Percentiles rank a stretch among this genome's conserved stretches.
These are phyloP conservation scores for Neoarthrinium moseri DNA, from an alignment of 2,329 filamentous ascomycete genomes.

Conservation along the genomic window DNA sequence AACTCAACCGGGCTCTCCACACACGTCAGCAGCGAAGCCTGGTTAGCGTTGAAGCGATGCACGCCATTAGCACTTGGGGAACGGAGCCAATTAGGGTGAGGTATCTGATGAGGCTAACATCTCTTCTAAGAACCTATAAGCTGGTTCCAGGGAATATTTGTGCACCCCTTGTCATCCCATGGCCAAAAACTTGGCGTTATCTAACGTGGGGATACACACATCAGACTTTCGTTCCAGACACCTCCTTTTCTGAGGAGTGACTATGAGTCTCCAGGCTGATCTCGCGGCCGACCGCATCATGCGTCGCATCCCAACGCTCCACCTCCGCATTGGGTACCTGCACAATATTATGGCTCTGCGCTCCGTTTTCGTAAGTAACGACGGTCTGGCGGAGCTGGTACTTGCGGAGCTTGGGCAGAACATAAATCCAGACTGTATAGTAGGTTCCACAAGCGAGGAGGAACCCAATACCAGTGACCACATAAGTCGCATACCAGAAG, in stretches of 20 bases:
- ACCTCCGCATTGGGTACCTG: constrained; percentile 43
- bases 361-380: constrained; percentile 40
- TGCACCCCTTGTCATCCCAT: too few species aligned
- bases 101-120: too few species aligned
- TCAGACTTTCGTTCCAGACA: neutral
- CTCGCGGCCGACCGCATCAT: constrained; percentile 9
- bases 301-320: constrained; percentile 39
- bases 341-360: constrained; percentile 43
- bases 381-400: constrained; percentile 48
- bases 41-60: too few species aligned
- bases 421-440: constrained; percentile 46
- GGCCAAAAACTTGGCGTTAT: too few species aligned
- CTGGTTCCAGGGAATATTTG: too few species aligned
- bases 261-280: neutral
- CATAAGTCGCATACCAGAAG: constrained; percentile 59
- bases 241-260: neutral
- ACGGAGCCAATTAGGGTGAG: too few species aligned
- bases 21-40: too few species aligned
- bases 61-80: too few species aligned
- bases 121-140: too few species aligned
- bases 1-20: too few species aligned
- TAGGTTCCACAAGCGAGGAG: constrained; percentile 41
- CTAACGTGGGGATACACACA: too few species aligned
- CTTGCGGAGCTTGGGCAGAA: constrained; percentile 38
- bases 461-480: constrained; percentile 48